Percentiles rank a stretch among this genome's conserved stretches.
These are phyloP conservation scores for Hyphopichia wangnamkhiaoensis DNA, from an alignment of 1,139 yeast species.

Conservation along the genomic window DNA sequence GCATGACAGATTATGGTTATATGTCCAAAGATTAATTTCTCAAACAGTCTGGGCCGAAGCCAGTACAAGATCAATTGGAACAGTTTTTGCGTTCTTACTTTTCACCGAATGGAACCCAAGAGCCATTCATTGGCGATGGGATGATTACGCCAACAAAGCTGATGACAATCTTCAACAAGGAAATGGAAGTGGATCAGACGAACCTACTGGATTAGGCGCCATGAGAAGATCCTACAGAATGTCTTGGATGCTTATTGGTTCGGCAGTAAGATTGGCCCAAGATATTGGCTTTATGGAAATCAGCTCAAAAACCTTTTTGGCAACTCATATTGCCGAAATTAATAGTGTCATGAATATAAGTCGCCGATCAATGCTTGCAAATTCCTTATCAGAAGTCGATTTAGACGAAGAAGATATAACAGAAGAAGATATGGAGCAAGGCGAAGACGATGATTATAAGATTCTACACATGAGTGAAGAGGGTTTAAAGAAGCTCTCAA, in stretches of 20 bases:
- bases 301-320: slow-evolving; percentile 72
- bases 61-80: slow-evolving; percentile 82
- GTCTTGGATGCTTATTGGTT: slow-evolving; percentile 94
- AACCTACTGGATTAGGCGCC: slow-evolving; percentile 77
- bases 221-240: slow-evolving; percentile 83
- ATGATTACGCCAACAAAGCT: slow-evolving; percentile 77
- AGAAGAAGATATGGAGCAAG: slow-evolving; percentile 34
- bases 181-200: slow-evolving; percentile 22
- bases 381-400: slow-evolving; percentile 64
- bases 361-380: slow-evolving; percentile 67
- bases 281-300: slow-evolving; percentile 81
- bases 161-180: slow-evolving; percentile 30
- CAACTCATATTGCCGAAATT: slow-evolving; percentile 83
- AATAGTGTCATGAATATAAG: slow-evolving; percentile 71
- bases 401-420: slow-evolving; percentile 46
- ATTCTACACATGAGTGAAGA: slow-evolving; percentile 40
- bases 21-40: slow-evolving; percentile 78
- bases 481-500: slow-evolving; percentile 31
- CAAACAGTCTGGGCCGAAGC: slow-evolving; percentile 96
- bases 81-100: slow-evolving; percentile 79
- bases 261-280: slow-evolving; percentile 83
- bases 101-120: slow-evolving; percentile 96
- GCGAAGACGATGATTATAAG: slow-evolving; percentile 31
- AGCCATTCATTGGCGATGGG: slow-evolving; percentile 88
- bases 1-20: slow-evolving; percentile 80